Evolutionary conservation across 495 filamentous ascomycete genomes (phyloP).

Genomic region (Rostrohypoxylon terebratum): DNA sequence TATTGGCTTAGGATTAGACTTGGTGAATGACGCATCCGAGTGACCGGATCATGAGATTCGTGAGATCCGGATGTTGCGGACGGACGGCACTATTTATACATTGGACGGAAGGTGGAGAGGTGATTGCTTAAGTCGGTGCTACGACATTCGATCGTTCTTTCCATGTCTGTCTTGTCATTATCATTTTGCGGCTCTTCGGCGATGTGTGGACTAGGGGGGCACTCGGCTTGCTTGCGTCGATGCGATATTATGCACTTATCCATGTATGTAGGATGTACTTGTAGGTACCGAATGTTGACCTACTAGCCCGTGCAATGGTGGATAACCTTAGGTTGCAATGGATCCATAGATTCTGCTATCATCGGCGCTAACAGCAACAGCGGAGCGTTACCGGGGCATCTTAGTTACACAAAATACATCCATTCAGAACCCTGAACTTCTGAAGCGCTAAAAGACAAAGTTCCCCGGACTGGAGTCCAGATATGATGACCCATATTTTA

Average conservation of each 20-base stretch:
- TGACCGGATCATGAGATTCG: conserved; percentile 5
- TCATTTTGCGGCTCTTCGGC: conserved; percentile 35
- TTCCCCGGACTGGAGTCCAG: conserved; percentile 12
- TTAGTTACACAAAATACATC: too few species aligned
- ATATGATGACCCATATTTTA: neutral
- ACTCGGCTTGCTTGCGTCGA: too few species aligned
- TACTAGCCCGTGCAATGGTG: too few species aligned
- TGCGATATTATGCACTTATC: neutral
- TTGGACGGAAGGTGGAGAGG: conserved; percentile 13
- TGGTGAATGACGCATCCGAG: conserved; percentile 11
- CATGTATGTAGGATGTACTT: too few species aligned
- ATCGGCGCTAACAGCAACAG: conserved; percentile 38
- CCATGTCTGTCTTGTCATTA: conserved; percentile 12
- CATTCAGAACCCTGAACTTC: too few species aligned
- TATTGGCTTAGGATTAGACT: neutral
- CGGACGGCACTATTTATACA: conserved; percentile 18
- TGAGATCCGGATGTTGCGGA: conserved; percentile 1
- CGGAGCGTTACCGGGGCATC: neutral
- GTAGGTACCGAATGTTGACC: too few species aligned
- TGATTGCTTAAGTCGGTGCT: neutral
- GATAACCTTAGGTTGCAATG: too few species aligned
- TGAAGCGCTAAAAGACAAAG: neutral
- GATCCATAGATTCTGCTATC: neutral
- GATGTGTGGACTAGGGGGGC: conserved; percentile 1
- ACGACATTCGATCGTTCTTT: conserved; percentile 17